Conservation (phyloP, 176 grass and related monocot genomes). For the Oryza longistaminata region DNA sequence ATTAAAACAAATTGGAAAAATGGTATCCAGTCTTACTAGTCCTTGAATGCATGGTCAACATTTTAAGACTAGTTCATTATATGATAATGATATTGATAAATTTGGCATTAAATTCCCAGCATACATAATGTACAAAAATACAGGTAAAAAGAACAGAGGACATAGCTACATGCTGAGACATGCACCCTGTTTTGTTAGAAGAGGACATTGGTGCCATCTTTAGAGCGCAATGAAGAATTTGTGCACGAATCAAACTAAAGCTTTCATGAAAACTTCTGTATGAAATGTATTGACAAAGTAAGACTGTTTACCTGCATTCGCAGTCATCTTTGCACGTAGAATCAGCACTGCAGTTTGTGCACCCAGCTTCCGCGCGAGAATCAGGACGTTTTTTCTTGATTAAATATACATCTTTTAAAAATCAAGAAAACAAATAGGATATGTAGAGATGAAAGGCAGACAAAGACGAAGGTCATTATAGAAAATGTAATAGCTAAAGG, state of each 20-base stretch:
- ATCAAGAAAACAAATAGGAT: slow-evolving; percentile 49
- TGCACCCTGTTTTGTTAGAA: slow-evolving; percentile 34
- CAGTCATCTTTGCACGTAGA: slow-evolving; percentile 90
- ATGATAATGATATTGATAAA: not conserved
- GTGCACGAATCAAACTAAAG: not conserved
- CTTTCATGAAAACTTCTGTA: slow-evolving; percentile 1
- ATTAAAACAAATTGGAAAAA: not conserved
- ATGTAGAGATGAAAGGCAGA: slow-evolving; percentile 21
- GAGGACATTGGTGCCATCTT: slow-evolving; percentile 15
- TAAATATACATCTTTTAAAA: slow-evolving; percentile 84
- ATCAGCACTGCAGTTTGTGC: slow-evolving; percentile 73
- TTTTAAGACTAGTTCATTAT: not conserved
- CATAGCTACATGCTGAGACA: not conserved
- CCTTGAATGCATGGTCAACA: not conserved
- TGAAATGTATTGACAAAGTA: slow-evolving; percentile 5
- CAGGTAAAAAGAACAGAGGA: not conserved
- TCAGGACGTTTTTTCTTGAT: slow-evolving; percentile 83
- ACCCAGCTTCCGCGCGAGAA: slow-evolving; percentile 65
- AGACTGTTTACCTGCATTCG: slow-evolving; percentile 83
- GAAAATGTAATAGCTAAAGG: slow-evolving; percentile 13
- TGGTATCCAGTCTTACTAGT: not conserved
- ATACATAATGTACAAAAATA: not conserved
- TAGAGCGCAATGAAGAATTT: not conserved
- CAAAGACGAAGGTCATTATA: slow-evolving; percentile 3
- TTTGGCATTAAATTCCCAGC: not conserved